These are phyloP conservation scores for Salvia miltiorrhiza DNA, from an alignment of 257 asterid species.

Conservation along the genomic window DNA sequence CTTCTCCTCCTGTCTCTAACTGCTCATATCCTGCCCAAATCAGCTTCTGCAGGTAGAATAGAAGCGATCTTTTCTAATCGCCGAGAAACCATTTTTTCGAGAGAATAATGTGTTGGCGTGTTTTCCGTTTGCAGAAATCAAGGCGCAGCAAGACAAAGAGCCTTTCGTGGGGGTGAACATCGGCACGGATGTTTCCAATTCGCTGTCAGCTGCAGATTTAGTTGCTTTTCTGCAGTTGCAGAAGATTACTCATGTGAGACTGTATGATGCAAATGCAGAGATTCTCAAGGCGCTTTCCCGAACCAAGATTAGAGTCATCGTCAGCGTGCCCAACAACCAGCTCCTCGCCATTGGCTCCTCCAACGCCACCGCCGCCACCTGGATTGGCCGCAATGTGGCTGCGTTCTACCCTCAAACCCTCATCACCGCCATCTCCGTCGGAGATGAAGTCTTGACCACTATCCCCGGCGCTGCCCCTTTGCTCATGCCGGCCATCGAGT, in stretches of 20 bases:
- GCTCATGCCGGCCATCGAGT: slow-evolving; percentile 91
- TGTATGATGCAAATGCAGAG: slow-evolving; percentile 71
- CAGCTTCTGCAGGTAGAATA: slow-evolving; percentile 48
- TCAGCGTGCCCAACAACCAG: slow-evolving; percentile 95
- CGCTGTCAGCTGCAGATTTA: slow-evolving; percentile 55
- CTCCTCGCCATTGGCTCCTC: slow-evolving; percentile 91
- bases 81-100: background rate
- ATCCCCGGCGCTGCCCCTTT: slow-evolving; percentile 79
- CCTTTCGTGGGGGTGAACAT: slow-evolving; percentile 92
- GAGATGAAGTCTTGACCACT: slow-evolving; percentile 86
- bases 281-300: slow-evolving; percentile 78
- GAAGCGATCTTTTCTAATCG: background rate
- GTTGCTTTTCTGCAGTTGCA: slow-evolving; percentile 68
- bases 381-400: slow-evolving; percentile 88
- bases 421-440: slow-evolving; percentile 80
- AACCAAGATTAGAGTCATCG: slow-evolving; percentile 76
- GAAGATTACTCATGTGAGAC: slow-evolving; percentile 79
- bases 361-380: slow-evolving; percentile 91
- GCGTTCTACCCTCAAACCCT: slow-evolving; percentile 79
- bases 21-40: slow-evolving; percentile 9
- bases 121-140: slow-evolving; percentile 42
- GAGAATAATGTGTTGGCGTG: background rate
- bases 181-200: slow-evolving; percentile 83
- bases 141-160: slow-evolving; percentile 53
- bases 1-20: slow-evolving; percentile 24